phyloP scores from a whole-genome alignment of 345 rosid species.

The Cardiospermum halicacabum region DNA sequence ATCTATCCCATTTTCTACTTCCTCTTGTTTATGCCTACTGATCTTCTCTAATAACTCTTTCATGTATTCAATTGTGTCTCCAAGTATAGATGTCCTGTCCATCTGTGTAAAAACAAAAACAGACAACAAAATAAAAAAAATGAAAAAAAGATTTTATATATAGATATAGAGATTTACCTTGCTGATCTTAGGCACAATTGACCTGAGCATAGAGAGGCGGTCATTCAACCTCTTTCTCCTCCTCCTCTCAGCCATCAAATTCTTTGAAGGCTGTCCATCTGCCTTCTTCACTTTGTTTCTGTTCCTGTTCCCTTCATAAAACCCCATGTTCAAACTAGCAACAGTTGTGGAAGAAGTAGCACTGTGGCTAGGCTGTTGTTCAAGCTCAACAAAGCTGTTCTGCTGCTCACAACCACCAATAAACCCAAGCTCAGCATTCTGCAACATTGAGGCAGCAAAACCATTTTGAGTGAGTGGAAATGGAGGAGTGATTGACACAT shows the following conservation, averaged over 20 bases:
- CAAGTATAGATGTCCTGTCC: conserved; percentile 49
- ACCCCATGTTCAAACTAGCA: conserved; percentile 33
- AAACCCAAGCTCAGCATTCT: conserved; percentile 36
- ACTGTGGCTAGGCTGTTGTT: conserved; percentile 17
- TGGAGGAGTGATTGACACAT: conserved; percentile 29
- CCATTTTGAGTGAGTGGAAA: conserved; percentile 33
- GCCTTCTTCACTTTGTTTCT: conserved; percentile 48
- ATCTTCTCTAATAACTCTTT: conserved; percentile 65
- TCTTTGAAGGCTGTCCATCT: conserved; percentile 92
- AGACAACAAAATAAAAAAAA: too few relatives aligned
- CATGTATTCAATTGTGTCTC: conserved; percentile 47
- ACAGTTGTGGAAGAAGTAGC: not conserved
- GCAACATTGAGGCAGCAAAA: conserved; percentile 36
- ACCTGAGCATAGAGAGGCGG: conserved; percentile 83
- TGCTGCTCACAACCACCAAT: conserved; percentile 18
- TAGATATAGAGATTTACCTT: conserved; percentile 53
- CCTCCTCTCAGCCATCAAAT: conserved; percentile 85
- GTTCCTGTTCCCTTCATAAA: conserved; percentile 30
- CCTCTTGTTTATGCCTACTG: conserved; percentile 50
- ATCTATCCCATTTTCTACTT: conserved; percentile 31
- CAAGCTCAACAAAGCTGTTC: conserved; percentile 32
- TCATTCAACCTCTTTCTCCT: conserved; percentile 81
- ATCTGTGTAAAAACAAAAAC: conserved; percentile 21
- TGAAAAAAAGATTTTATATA: too few relatives aligned
- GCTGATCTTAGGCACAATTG: conserved; percentile 93